Base-by-base conservation (phyloP, 2,329 filamentous ascomycete genomes). In the Cercospora sp. region DNA sequence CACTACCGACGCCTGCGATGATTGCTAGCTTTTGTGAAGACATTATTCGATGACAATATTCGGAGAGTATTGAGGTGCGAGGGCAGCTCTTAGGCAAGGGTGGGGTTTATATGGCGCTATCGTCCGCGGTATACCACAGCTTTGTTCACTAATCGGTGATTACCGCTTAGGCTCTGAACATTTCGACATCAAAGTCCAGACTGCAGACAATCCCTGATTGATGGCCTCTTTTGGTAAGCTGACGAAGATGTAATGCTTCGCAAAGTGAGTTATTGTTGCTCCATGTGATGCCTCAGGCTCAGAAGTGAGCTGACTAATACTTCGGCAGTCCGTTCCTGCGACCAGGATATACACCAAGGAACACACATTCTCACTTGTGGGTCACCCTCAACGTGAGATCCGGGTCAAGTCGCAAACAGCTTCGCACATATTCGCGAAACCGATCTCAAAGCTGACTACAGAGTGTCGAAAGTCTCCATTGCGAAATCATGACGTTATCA, bases 1-100 rank as follows among this genome's bases (percentile, higher is more conserved):
- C 90, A 6, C 89, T 81, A 18, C 91, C 91, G 55, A 88, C 90
- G 61, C 91, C 91, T 12, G 89, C 89, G 66, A 93, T 80, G 68
- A 93, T 81, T 60, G 90, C 87, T 76, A 89, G 90, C 74, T 90
- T 84, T 72, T 84, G 84, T 59, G 82, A 79, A 5, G 79, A 62
- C 79, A 81, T 81, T 51, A 26, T 71, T n/a, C 16, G 13, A n/a
- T n/a, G 36, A 8, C 36, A n/a, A 39, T 39, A 39, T 3, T 39
- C n/a, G n/a, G 36, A 39, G 36, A 39, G 36, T 39, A n/a, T 39
- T 39, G 36, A 16, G 36, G 7, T 39, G 36, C n/a, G 16, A 39
- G n/a, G 7, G 36, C 36, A 39, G 36, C 5, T 39, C 36, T 39
- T 39, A 7, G 36, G 36, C 36, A 39, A 39, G 36, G 36, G 36